Base-by-base conservation (phyloP, 2,329 filamentous ascomycete species). In the Colletotrichum cordylinicola region DNA sequence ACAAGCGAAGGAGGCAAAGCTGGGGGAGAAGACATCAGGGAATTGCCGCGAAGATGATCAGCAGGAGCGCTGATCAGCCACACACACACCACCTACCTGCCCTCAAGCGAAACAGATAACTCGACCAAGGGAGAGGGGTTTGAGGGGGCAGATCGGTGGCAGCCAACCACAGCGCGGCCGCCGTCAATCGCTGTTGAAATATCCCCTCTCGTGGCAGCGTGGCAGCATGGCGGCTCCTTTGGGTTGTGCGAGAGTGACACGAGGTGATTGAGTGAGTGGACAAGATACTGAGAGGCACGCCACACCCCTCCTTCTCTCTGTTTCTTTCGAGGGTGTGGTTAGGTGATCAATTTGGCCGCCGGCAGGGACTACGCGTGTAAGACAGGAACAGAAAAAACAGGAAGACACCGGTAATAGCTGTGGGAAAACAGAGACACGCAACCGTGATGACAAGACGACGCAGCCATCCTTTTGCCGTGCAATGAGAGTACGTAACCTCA, bases 1-100 rank as follows among this genome's bases (percentile, higher is more conserved):
- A 39, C 62, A 52, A 66, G 27, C 62, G 62, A 43, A 69, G 61
- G 71, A 58, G 24, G 65, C 65, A 27, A 70, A 62, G 31, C 55
- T 16, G 60, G 21, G 52, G 31, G 29, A 27, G 12, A 37, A 55
- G 35, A 66, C 24, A 43, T 67, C 60, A 72, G 61, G 72, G 68
- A 61, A 48, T 24, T 15, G 68, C 67, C 21, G 39, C 37, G 15
- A 27, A 43, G 68, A 21, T 29, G 72, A 75, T 75, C 68, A 70
- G 33, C 27, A 74, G 72, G 27, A 70, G 67, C 48, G 60, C 67
- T 43, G 62, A 75, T 74, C 67, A 67, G 72, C 68, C 72, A 72
- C 61, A 61, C 48, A 65, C 69, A 21, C 31, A 8, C 39, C 13
- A 24, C 24, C 55, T 12, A 24, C 21, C 58, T 15, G 10, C 35